Base-by-base conservation (phyloP, 2,329 filamentous ascomycete genomes). In the Pseudogymnoascus sp. region DNA sequence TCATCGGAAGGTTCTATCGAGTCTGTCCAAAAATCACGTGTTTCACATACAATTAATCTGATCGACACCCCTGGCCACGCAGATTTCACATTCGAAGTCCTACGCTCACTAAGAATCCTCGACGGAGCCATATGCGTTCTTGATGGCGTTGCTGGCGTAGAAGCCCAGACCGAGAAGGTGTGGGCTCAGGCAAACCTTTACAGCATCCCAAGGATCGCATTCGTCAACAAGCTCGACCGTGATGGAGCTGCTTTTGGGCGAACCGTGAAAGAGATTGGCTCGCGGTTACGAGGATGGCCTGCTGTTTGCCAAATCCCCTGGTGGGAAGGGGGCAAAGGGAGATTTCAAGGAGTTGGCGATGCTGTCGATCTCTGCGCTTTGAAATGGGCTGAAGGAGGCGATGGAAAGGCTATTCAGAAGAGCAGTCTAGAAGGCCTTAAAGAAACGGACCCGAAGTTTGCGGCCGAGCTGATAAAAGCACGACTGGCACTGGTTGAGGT, bases 31-130 rank as follows among this genome's bases (percentile, higher is more conserved):
- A 75, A 0, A 76, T 86, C 82, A 54, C 76, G 78, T 5, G 73
- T 78, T 5, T 75, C 84, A 1, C 86, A 93, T 73, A 90, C 86
- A 4, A 87, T 96, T 74, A 96, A 96, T 73, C 79, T 96, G 1
- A 97, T 99, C 65, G 95, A 99, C 74, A 97, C 95, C 0, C 95
- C 95, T 1, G 95, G 95, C 1, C 95, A 99, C 73, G 93, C 96
- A 21, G 95, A 99, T 74, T 99, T 99, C 71, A 92, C 93, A 0
- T 97, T 97, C 71, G 95, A 99, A 74, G 95, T 97, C 2, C 83
- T 97, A 68, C 86, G 95, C 11, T 97, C 93, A 34, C 80, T 97
- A 5, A 87, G 91, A 18, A 89, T 96, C 36, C 81, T 96, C 0
- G 92, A 96, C 72, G 92, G 92, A 4, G 91, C 91, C 1, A 87